Conservation (phyloP, 2,329 filamentous ascomycete species). For the Xylaria sp. region DNA sequence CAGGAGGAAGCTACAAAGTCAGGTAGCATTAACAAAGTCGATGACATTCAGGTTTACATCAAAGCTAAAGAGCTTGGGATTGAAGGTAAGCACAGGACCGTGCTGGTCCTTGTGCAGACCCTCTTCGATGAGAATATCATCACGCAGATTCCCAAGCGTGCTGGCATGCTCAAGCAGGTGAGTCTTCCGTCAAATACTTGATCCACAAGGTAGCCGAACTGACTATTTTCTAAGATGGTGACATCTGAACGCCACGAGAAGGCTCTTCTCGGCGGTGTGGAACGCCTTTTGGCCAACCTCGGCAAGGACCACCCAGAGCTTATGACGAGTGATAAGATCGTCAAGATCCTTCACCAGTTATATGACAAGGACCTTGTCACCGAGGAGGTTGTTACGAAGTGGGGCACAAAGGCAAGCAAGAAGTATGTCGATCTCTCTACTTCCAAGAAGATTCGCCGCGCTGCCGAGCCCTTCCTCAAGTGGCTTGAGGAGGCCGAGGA, state of each 20-base stretch:
- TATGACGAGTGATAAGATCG: constrained; percentile 71
- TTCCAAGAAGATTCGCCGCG: constrained; percentile 95
- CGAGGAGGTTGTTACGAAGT: constrained; percentile 88
- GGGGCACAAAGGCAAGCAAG: constrained; percentile 96
- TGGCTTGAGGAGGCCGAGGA: constrained; percentile 92
- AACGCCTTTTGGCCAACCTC: constrained; percentile 81
- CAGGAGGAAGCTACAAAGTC: constrained; percentile 75
- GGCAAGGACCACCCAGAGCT: constrained; percentile 83
- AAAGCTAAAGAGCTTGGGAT: constrained; percentile 98
- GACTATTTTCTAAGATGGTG: constrained; percentile 68
- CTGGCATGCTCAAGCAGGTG: constrained; percentile 88
- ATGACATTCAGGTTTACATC: constrained; percentile 91
- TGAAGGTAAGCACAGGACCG: constrained; percentile 91
- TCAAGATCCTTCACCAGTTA: constrained; percentile 87
- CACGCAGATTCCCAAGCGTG: constrained; percentile 86
- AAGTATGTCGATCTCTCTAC: constrained; percentile 92
- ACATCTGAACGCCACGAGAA: constrained; percentile 95
- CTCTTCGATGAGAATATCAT: constrained; percentile 91
- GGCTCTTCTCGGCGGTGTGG: constrained; percentile 92
- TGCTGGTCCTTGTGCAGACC: constrained; percentile 90
- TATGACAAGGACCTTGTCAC: constrained; percentile 90
- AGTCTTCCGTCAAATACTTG: constrained; percentile 42
- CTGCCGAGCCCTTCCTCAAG: constrained; percentile 90
- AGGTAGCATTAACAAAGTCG: constrained; percentile 80
- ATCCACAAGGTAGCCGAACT: constrained; percentile 39